Evolutionary conservation across 1,284 basidiomycete genomes (phyloP).

Genomic region (Puccinia triticina): DNA sequence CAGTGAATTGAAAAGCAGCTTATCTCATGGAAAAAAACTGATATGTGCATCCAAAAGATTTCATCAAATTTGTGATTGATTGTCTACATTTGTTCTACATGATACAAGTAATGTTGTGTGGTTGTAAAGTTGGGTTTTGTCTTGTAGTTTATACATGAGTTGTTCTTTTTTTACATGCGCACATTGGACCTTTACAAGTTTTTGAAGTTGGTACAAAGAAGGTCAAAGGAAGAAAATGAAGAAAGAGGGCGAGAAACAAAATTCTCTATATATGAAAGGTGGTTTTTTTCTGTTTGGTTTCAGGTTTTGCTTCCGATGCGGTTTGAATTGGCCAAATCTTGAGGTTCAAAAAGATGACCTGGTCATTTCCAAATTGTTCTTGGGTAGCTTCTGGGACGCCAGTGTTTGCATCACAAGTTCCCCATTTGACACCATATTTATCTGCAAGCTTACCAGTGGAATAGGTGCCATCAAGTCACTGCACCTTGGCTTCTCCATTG

Average conservation of each 20-base stretch:
- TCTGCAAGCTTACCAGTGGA: neutral
- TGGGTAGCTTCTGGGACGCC: neutral
- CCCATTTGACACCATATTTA: neutral
- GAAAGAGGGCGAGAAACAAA: neutral
- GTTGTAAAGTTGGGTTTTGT: neutral
- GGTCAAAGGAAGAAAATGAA: too few species aligned
- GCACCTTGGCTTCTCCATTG: constrained; percentile 22
- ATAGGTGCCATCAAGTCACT: constrained; percentile 22
- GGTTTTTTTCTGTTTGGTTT: neutral
- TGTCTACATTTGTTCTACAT: too few species aligned
- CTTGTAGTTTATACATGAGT: neutral
- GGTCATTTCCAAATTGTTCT: neutral
- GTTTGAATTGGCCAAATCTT: neutral
- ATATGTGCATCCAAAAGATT: too few species aligned
- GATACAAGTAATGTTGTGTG: too few species aligned
- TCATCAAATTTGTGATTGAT: too few species aligned
- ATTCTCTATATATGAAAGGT: too few species aligned
- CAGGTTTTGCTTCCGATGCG: neutral
- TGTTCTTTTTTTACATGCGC: neutral
- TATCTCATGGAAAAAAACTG: too few species aligned
- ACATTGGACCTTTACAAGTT: too few species aligned
- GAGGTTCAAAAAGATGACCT: constrained; percentile 22
- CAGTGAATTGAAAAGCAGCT: too few species aligned
- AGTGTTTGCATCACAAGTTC: constrained; percentile 7
- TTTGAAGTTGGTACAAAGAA: too few species aligned